A percentile compares a stretch with the other conserved stretches of the same genome.
phyloP scores from a whole-genome alignment of 1,284 basidiomycete genomes.

The Ceratobasidium sp. region DNA sequence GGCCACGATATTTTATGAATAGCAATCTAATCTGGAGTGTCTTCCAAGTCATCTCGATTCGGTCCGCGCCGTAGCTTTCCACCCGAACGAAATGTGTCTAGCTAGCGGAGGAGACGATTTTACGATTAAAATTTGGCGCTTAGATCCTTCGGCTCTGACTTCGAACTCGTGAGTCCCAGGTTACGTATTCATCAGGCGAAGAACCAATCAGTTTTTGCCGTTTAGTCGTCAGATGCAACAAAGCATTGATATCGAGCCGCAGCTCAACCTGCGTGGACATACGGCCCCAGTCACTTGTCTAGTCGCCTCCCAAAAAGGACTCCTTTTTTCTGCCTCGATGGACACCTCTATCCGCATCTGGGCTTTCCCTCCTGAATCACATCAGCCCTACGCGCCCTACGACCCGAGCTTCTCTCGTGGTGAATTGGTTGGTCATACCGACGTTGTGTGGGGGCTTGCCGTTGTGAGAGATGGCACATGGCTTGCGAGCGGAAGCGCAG shows the following conservation, averaged over 20 bases:
- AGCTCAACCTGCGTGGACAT: conserved; percentile 92
- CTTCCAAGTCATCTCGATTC: conserved; percentile 85
- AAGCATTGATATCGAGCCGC: conserved; percentile 85
- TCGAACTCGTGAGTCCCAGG: conserved; percentile 67
- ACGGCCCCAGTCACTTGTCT: conserved; percentile 90
- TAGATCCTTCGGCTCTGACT: conserved; percentile 74
- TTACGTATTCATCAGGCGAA: conserved; percentile 23
- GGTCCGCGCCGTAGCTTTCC: conserved; percentile 88
- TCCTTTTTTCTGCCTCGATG: conserved; percentile 90
- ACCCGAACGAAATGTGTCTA: conserved; percentile 80
- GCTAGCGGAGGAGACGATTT: conserved; percentile 94
- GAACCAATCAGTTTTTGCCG: conserved; percentile 35
- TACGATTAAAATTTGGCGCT: conserved; percentile 95
- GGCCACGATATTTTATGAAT: conserved; percentile 37
- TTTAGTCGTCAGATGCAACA: conserved; percentile 59
- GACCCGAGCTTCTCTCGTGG: conserved; percentile 80
- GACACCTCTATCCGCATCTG: conserved; percentile 94
- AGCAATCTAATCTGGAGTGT: conserved; percentile 38
- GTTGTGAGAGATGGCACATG: conserved; percentile 77
- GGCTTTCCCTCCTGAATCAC: conserved; percentile 74
- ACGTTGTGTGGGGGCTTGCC: conserved; percentile 94
- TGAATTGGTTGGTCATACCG: conserved; percentile 88
- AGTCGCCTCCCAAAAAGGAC: conserved; percentile 78
- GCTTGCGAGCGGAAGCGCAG: conserved; percentile 88
- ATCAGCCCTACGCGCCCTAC: conserved; percentile 87